phyloP scores from a whole-genome alignment of 345 rosid genomes.

The Salix purpurea region DNA sequence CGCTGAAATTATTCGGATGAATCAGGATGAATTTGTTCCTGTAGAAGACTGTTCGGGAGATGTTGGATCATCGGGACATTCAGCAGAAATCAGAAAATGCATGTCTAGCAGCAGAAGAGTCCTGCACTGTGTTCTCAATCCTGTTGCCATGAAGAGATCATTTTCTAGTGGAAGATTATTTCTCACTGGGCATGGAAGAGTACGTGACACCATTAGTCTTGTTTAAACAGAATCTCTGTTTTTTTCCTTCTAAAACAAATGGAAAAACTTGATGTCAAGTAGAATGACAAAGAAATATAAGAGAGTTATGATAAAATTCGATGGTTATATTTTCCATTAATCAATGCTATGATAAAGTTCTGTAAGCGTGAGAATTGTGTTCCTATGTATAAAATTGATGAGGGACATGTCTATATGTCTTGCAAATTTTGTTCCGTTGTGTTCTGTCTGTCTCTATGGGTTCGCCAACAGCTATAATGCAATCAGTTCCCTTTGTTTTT shows the following conservation, averaged over 20 bases:
- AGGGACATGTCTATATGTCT: background rate
- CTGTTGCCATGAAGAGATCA: constrained; percentile 49
- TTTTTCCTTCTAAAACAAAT: background rate
- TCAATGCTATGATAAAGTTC: background rate
- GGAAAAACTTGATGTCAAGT: background rate
- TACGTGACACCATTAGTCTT: constrained; percentile 15
- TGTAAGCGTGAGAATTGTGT: background rate
- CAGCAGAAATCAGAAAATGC: constrained; percentile 23
- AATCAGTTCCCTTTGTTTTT: background rate
- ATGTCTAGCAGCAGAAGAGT: constrained; percentile 24
- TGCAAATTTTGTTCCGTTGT: background rate
- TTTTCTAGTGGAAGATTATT: constrained; percentile 56
- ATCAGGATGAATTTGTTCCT: constrained; percentile 19
- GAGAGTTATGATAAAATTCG: background rate
- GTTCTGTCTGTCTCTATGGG: background rate
- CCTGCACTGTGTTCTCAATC: constrained; percentile 14
- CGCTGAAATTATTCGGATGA: constrained; percentile 38
- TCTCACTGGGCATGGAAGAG: constrained; percentile 37
- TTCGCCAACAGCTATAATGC: background rate
- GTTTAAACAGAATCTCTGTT: constrained; percentile 5
- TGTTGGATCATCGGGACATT: constrained; percentile 32
- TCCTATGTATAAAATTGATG: background rate
- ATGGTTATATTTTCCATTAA: background rate
- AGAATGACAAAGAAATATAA: background rate
- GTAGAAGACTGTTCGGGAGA: constrained; percentile 20